Conservation (phyloP, 306 rosid genomes). For the Gillenia trifoliata region DNA sequence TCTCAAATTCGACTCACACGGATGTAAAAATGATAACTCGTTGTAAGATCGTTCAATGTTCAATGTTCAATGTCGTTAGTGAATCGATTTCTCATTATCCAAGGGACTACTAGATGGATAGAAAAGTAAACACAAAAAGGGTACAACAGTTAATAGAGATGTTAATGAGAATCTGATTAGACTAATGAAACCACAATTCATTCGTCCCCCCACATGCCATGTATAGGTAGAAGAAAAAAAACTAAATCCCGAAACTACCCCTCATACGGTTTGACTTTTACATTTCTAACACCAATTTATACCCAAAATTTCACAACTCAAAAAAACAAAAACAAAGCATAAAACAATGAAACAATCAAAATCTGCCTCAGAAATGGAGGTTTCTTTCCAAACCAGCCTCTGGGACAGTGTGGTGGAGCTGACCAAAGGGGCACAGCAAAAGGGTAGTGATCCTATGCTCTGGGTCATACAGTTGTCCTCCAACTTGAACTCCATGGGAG, state of each 20-base stretch:
- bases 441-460: slow-evolving; percentile 70
- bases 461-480: slow-evolving; percentile 86
- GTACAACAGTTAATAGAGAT: neutral
- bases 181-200: neutral
- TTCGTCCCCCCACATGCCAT: neutral
- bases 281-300: neutral
- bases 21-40: too few species aligned
- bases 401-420: slow-evolving; percentile 62
- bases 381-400: slow-evolving; percentile 14
- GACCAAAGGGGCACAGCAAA: slow-evolving; percentile 70
- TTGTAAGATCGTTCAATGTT: too few species aligned
- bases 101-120: neutral
- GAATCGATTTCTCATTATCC: too few species aligned
- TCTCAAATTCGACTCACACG: too few species aligned
- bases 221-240: too few species aligned
- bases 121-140: neutral
- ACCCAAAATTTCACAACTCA: neutral
- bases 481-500: slow-evolving; percentile 65
- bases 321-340: neutral
- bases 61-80: too few species aligned
- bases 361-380: slow-evolving; percentile 45
- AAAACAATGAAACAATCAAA: neutral
- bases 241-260: neutral
- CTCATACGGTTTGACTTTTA: neutral
- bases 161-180: neutral